These are phyloP conservation scores for Fragosphaeria purpurea DNA, from an alignment of 2,329 filamentous ascomycete species.

Conservation along the genomic window DNA sequence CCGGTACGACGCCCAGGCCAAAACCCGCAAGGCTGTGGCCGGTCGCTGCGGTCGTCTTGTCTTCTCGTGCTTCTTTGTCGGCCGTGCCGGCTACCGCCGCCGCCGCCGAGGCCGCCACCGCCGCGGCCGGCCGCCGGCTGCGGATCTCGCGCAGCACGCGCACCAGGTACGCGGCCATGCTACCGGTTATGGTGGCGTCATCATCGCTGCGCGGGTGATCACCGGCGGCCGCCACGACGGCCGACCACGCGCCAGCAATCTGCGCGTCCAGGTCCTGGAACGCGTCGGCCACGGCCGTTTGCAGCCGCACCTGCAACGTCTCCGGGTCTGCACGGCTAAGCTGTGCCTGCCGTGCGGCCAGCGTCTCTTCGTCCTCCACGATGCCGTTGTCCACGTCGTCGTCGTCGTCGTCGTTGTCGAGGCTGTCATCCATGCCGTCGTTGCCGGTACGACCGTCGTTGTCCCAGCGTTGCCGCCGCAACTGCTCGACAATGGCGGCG, in stretches of 20 bases:
- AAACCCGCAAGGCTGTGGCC: constrained; percentile 35
- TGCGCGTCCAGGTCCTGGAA: constrained; percentile 43
- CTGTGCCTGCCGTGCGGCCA: constrained; percentile 54
- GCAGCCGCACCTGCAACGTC: constrained; percentile 24
- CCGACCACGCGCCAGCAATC: constrained; percentile 39
- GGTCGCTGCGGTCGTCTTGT: constrained; percentile 27
- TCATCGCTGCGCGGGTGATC: constrained; percentile 42
- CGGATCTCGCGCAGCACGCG: constrained; percentile 67
- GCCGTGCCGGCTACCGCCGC: neutral
- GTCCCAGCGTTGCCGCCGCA: constrained; percentile 64
- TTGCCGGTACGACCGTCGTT: constrained; percentile 38
- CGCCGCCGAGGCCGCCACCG: neutral
- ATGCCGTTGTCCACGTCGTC: constrained; percentile 42
- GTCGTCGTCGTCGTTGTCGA: constrained; percentile 59
- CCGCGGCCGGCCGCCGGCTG: constrained; percentile 43
- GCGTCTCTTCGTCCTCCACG: constrained; percentile 62
- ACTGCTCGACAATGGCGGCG: constrained; percentile 49
- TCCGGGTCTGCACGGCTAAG: constrained; percentile 54
- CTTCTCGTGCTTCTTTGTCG: no score
- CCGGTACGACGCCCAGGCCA: constrained; percentile 49
- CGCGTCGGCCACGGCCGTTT: constrained; percentile 22
- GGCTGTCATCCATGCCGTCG: constrained; percentile 53
- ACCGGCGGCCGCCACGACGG: constrained; percentile 23
- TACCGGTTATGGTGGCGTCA: constrained; percentile 37
- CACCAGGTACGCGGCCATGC: constrained; percentile 56